Evolutionary conservation across 495 filamentous ascomycete species (phyloP).

Genomic region (Physcia stellaris): DNA sequence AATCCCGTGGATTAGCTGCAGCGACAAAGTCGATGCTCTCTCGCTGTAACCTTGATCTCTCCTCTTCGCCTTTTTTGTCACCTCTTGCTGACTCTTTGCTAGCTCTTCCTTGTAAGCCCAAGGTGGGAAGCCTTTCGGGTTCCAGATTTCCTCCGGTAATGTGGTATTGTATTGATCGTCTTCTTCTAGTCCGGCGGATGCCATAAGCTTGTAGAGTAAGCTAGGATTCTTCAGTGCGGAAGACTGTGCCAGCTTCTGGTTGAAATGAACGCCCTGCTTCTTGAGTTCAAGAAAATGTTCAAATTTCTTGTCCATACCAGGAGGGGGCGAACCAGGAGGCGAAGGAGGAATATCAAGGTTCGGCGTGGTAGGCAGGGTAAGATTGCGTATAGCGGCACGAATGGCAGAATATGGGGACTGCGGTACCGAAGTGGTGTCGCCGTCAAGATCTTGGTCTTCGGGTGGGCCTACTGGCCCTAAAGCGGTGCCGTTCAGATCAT

Average conservation of each 20-base stretch:
- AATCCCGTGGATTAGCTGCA: slow-evolving; percentile 17
- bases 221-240: slow-evolving; percentile 68
- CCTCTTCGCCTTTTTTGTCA: slow-evolving; percentile 44
- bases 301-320: slow-evolving; percentile 56
- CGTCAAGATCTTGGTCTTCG: too few species aligned
- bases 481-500: too few species aligned
- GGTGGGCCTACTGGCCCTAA: too few species aligned
- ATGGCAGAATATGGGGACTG: slow-evolving; percentile 56
- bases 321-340: slow-evolving; percentile 61
- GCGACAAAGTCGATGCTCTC: slow-evolving; percentile 68
- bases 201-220: slow-evolving; percentile 63
- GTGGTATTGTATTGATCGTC: slow-evolving; percentile 64
- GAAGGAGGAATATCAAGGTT: slow-evolving; percentile 75
- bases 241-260: slow-evolving; percentile 59
- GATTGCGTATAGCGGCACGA: slow-evolving; percentile 54
- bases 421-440: slow-evolving; percentile 23
- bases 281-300: slow-evolving; percentile 75
- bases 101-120: slow-evolving; percentile 66
- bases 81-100: slow-evolving; percentile 46
- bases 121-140: slow-evolving; percentile 48
- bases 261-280: slow-evolving; percentile 80
- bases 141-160: slow-evolving; percentile 52
- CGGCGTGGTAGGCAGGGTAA: slow-evolving; percentile 72
- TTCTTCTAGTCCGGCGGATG: slow-evolving; percentile 60
- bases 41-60: slow-evolving; percentile 38